These are phyloP conservation scores for Dendrocalamus latiflorus DNA, from an alignment of 202 grass and related monocot genomes.

Conservation along the genomic window DNA sequence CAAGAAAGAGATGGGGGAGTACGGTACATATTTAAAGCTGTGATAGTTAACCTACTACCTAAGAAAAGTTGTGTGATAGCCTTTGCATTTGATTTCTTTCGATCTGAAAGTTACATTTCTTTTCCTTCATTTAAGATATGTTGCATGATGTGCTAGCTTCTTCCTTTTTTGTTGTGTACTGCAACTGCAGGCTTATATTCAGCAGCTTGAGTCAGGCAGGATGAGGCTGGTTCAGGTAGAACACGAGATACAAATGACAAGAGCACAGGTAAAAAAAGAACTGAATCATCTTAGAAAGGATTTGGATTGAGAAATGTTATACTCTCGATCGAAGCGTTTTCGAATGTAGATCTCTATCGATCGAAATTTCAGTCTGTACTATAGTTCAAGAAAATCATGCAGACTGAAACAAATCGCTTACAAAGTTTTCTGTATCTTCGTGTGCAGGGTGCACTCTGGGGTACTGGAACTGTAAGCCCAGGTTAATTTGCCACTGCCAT, in stretches of 20 bases:
- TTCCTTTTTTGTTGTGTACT: not conserved
- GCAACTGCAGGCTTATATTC: slow-evolving; percentile 57
- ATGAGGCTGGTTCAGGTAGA: slow-evolving; percentile 59
- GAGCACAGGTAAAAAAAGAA: slow-evolving; percentile 44
- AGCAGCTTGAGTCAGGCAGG: slow-evolving; percentile 73
- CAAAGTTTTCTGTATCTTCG: not conserved
- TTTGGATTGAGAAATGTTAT: not conserved
- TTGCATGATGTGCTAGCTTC: not conserved
- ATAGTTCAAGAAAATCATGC: not conserved
- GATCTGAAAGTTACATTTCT: not conserved
- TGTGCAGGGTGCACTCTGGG: slow-evolving; percentile 31
- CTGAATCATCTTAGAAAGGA: not conserved
- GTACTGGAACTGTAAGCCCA: slow-evolving; percentile 30
- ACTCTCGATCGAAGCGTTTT: not conserved
- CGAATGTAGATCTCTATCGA: not conserved
- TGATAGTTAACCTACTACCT: slow-evolving; percentile 25
- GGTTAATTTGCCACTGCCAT: not conserved
- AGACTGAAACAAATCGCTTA: not conserved
- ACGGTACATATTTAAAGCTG: not conserved
- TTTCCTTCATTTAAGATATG: not conserved
- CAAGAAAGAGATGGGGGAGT: not conserved
- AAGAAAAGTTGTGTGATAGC: slow-evolving; percentile 11
- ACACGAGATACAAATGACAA: slow-evolving; percentile 57
- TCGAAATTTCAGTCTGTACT: not conserved
- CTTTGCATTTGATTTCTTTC: not conserved